A percentile compares a stretch with the other conserved stretches of the same genome.
These are phyloP conservation scores for Tremella fuciformis DNA, from an alignment of 768 basidiomycete species.

Conservation along the genomic window DNA sequence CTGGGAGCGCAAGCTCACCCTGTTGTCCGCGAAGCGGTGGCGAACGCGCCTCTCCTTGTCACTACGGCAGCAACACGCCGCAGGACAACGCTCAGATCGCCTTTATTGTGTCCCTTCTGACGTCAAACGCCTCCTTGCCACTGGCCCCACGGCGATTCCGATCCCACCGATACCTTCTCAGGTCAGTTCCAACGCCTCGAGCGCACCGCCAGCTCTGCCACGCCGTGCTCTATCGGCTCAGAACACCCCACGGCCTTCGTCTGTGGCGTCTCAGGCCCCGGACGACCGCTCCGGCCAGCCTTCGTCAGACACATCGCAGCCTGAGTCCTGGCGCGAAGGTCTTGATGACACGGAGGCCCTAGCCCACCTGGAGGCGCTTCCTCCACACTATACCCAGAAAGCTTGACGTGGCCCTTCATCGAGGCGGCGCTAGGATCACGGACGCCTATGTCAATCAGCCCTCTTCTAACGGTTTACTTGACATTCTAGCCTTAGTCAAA, in stretches of 20 bases:
- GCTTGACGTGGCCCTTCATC: slow-evolving; percentile 8
- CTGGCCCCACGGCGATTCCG: background rate
- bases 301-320: background rate
- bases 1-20: too few species aligned
- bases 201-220: background rate
- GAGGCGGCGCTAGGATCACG: background rate
- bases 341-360: background rate
- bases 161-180: background rate
- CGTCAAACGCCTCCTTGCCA: too few species aligned
- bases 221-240: too few species aligned
- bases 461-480: background rate
- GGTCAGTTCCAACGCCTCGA: too few species aligned
- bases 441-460: slow-evolving; percentile 5
- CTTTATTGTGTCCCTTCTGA: too few species aligned
- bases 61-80: too few species aligned
- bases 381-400: background rate
- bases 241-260: too few species aligned
- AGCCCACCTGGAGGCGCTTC: background rate
- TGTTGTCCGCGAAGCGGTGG: too few species aligned
- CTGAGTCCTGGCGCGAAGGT: too few species aligned
- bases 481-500: slow-evolving; percentile 10
- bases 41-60: too few species aligned
- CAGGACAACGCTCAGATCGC: too few species aligned
- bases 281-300: background rate
- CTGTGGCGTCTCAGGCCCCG: too few species aligned